Base-by-base conservation (phyloP, 163 green algal genomes). In the Scenedesmus sp. region DNA sequence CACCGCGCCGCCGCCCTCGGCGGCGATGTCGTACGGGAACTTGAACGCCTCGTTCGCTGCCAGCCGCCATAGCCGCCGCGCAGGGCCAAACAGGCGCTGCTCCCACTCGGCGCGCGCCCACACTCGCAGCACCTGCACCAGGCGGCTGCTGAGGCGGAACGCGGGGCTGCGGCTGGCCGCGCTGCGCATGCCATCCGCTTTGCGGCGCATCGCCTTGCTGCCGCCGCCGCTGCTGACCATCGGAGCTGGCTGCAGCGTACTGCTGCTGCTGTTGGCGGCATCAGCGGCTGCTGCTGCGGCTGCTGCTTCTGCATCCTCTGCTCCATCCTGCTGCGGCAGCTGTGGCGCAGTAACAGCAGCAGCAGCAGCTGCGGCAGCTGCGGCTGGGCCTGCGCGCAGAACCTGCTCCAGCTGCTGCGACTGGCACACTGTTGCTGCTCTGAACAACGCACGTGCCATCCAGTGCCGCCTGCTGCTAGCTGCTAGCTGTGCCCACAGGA, bases 51-150 rank as follows among this genome's bases (percentile, higher is more conserved):
- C 88, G 51, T 96, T 93, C 0, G 92, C 92, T 4, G 93, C 92
- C 1, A 86, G 26, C 15, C 94, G 88, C 90, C 93, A 96, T 88
- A 96, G 84, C 89, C 94, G 93, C 43, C 94, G 82, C 2, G 92
- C 94, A 37, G 90, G 81, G 76, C 94, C 94, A 51, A 94, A 92
- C 43, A 94, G 76, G 0, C 65, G 33, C 86, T 88, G 35, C 40
- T 91, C 73, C 94, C 94, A 96, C 68, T 96, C 94, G 30, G 88
- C 68, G 46, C 87, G 89, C 0, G 61, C 94, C 94, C 94, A 96
- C 53, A 91, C 91, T 26, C 93, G 91, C 35, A 95, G 72, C 43
- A 92, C 89, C 80, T 96, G 90, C 1, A 92, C 90, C 16, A 95
- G 92, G 68, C 92, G 91, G 49, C 44, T 83, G 70, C 88, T 92